Conservation (phyloP, 768 basidiomycete genomes). For the Mycena galopus region DNA sequence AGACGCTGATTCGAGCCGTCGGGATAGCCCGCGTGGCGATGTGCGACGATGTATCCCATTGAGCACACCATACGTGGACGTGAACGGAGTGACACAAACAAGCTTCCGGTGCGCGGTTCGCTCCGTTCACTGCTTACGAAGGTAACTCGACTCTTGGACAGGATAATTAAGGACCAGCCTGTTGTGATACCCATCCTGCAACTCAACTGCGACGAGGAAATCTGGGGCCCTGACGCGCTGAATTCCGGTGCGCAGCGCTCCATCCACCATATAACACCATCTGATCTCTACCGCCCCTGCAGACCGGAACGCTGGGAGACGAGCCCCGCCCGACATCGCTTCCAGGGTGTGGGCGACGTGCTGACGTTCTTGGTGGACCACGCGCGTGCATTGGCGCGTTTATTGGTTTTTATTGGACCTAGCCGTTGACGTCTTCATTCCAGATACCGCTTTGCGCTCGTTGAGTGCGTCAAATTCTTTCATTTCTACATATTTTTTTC, state of each 20-base stretch:
- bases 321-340: neutral
- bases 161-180: too few relatives aligned
- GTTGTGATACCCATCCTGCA: neutral
- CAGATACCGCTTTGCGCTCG: neutral
- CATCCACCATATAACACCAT: neutral
- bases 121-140: too few relatives aligned
- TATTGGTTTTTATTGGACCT: too few relatives aligned
- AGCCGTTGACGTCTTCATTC: neutral
- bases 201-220: neutral
- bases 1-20: too few relatives aligned
- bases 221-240: constrained; percentile 2
- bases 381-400: neutral
- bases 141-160: too few relatives aligned
- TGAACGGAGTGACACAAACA: too few relatives aligned
- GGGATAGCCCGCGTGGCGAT: too few relatives aligned
- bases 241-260: neutral
- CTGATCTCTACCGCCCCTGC: too few relatives aligned
- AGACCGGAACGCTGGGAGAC: neutral
- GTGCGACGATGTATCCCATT: too few relatives aligned
- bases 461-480: neutral
- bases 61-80: too few relatives aligned
- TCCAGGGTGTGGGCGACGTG: neutral
- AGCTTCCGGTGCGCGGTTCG: too few relatives aligned
- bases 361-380: neutral
- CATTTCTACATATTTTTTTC: neutral